Percentiles rank a stretch among this genome's conserved stretches.
Conservation (phyloP, 139 green algal species). For the Desmodesmus armatus region DNA sequence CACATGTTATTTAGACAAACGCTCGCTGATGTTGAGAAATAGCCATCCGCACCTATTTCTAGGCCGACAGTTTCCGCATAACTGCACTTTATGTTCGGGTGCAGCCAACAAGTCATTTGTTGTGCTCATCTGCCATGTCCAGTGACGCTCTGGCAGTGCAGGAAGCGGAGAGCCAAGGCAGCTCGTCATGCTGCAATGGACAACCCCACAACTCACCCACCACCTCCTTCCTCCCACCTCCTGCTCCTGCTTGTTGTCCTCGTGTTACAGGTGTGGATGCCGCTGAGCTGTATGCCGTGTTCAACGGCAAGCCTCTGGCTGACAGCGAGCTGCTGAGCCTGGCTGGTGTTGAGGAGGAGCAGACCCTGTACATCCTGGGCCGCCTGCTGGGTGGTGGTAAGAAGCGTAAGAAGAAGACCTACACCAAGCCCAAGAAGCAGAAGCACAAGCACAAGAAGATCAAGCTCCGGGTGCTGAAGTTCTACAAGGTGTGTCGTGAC, state of each 20-base stretch:
- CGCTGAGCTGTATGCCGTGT: conserved; percentile 84
- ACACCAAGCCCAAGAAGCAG: conserved; percentile 99
- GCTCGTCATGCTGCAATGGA: too few relatives aligned
- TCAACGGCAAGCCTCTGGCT: conserved; percentile 86
- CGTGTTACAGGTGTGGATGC: conserved; percentile 70
- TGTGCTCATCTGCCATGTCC: too few relatives aligned
- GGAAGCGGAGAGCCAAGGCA: too few relatives aligned
- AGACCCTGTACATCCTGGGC: conserved; percentile 78
- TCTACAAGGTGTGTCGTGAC: conserved; percentile 73
- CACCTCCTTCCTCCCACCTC: background rate
- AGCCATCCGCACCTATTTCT: too few relatives aligned
- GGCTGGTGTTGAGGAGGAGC: conserved; percentile 86
- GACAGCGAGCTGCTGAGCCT: conserved; percentile 71
- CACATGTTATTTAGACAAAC: background rate
- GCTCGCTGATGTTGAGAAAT: too few relatives aligned
- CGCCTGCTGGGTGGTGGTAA: conserved; percentile 97
- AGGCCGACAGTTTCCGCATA: too few relatives aligned
- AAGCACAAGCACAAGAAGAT: conserved; percentile 99
- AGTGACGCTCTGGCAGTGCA: too few relatives aligned
- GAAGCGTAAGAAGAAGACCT: conserved; percentile 99
- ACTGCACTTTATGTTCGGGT: too few relatives aligned
- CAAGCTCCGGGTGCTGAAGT: conserved; percentile 89
- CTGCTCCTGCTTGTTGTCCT: background rate
- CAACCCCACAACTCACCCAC: too few relatives aligned
- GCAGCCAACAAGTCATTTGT: too few relatives aligned